These are phyloP conservation scores for Mimosa pudica DNA, from an alignment of 306 rosid species.

Conservation along the genomic window DNA sequence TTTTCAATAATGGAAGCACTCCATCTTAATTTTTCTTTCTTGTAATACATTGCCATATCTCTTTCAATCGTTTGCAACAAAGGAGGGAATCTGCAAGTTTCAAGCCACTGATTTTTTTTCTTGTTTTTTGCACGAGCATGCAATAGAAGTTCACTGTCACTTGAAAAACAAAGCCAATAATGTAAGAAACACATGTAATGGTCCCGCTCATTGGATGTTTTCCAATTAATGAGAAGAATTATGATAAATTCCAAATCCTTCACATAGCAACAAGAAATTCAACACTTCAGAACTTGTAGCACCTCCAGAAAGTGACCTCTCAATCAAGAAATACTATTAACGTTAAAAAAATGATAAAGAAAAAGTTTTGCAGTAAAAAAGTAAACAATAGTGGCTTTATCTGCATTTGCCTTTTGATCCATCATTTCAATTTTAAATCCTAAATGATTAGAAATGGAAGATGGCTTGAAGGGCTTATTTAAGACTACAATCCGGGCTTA, in stretches of 20 bases:
- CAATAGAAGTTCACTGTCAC: constrained; percentile 37
- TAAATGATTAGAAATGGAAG: constrained; percentile 31
- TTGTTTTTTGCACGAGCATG: background rate
- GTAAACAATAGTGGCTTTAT: constrained; percentile 77
- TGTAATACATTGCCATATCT: constrained; percentile 64
- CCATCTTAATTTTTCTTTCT: constrained; percentile 49
- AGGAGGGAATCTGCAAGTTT: constrained; percentile 79
- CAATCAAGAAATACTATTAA: constrained; percentile 11
- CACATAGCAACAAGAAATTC: constrained; percentile 19
- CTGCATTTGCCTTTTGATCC: constrained; percentile 66
- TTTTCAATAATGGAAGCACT: background rate
- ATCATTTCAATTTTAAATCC: constrained; percentile 65
- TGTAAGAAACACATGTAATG: constrained; percentile 29
- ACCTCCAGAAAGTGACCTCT: background rate
- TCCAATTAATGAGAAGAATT: constrained; percentile 5
- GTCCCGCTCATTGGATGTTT: constrained; percentile 1
- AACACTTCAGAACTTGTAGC: background rate
- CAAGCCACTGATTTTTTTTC: constrained; percentile 11
- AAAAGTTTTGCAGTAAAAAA: constrained; percentile 49
- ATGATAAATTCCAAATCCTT: background rate
- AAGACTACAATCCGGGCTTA: background rate
- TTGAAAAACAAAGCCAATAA: background rate
- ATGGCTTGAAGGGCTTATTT: background rate
- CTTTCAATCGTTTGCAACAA: constrained; percentile 81
- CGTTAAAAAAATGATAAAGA: constrained; percentile 10